These are phyloP conservation scores for Melastoma malabathricum DNA, from an alignment of 345 rosid species.

Conservation along the genomic window DNA sequence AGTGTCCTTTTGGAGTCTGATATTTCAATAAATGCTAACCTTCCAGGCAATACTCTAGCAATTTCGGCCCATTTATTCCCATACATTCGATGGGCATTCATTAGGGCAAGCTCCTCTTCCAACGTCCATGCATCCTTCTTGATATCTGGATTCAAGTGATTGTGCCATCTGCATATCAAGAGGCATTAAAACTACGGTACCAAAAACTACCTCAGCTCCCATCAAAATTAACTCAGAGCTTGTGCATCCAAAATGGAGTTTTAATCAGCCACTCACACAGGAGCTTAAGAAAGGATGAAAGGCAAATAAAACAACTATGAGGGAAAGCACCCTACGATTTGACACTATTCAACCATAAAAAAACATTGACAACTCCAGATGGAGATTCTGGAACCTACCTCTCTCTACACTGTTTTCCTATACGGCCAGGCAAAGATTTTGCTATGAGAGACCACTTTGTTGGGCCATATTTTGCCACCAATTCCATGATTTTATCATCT, in stretches of 20 bases:
- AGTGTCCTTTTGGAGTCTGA: not conserved
- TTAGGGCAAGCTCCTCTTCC: conserved; percentile 73
- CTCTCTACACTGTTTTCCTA: conserved; percentile 97
- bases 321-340: no score
- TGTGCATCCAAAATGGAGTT: no score
- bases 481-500: conserved; percentile 73
- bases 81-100: conserved; percentile 59
- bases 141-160: conserved; percentile 93
- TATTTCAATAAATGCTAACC: conserved; percentile 26
- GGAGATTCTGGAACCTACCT: conserved; percentile 28
- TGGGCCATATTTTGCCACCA: conserved; percentile 69
- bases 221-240: no score
- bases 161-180: conserved; percentile 76
- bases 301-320: no score
- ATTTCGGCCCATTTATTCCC: conserved; percentile 99
- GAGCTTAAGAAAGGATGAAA: no score
- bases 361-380: not conserved
- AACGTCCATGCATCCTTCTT: conserved; percentile 90
- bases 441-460: conserved; percentile 92
- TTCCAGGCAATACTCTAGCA: conserved; percentile 93
- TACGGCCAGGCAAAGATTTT: conserved; percentile 83
- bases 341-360: no score
- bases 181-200: not conserved
- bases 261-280: no score
- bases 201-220: no score